These are phyloP conservation scores for Cystobasidium slooffiae DNA, from an alignment of 1,284 basidiomycete species.

Conservation along the genomic window DNA sequence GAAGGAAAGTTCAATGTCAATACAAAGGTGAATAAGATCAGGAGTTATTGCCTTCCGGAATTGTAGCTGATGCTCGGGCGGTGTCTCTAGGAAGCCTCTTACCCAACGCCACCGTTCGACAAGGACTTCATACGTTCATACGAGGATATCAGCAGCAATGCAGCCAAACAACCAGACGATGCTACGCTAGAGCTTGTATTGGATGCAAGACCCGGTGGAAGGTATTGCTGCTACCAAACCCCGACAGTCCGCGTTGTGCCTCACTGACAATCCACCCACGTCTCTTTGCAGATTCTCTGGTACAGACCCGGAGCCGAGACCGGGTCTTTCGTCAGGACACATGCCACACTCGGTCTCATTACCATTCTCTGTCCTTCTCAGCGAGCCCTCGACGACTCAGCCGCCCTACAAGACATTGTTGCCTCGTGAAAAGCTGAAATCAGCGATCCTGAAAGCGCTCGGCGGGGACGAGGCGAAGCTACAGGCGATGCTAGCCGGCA, in stretches of 20 bases:
- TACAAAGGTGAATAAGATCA: conserved; percentile 5
- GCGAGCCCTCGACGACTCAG: conserved; percentile 58
- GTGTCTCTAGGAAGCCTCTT: conserved; percentile 41
- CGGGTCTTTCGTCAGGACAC: conserved; percentile 86
- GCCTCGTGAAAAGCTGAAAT: conserved; percentile 64
- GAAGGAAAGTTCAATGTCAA: conserved; percentile 54
- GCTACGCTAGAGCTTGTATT: conserved; percentile 72
- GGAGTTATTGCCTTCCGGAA: neutral
- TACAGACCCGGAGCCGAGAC: conserved; percentile 83
- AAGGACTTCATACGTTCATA: conserved; percentile 61
- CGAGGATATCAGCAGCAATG: conserved; percentile 78
- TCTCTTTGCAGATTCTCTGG: conserved; percentile 69
- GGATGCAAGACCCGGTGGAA: conserved; percentile 79
- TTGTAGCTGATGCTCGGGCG: neutral
- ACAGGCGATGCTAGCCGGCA: conserved; percentile 63
- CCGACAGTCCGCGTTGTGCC: neutral
- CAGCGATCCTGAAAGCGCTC: conserved; percentile 67
- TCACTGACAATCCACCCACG: neutral
- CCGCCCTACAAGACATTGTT: conserved; percentile 69
- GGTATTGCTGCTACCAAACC: conserved; percentile 62
- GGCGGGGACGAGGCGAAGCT: conserved; percentile 62
- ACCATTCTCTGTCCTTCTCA: conserved; percentile 79
- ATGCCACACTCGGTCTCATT: conserved; percentile 85
- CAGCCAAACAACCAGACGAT: conserved; percentile 61
- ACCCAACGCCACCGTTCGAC: conserved; percentile 44